A percentile compares a stretch with the other conserved stretches of the same genome.
Evolutionary conservation across 495 filamentous ascomycete species (phyloP).

Genomic region (Penicillium verhagenii): DNA sequence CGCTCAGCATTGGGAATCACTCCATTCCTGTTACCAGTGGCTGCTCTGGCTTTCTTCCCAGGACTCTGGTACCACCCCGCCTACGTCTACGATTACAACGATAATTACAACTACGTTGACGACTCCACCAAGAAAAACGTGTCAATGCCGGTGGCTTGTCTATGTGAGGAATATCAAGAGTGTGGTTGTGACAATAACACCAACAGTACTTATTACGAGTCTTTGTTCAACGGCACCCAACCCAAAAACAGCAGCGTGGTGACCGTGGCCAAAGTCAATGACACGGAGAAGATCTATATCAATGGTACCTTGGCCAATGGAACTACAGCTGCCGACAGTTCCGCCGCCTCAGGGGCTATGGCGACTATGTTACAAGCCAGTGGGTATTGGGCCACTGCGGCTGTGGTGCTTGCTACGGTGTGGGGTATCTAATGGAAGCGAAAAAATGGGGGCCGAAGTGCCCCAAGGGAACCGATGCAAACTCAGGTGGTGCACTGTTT

Average conservation of each 20-base stretch:
- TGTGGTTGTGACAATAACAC: conserved; percentile 85
- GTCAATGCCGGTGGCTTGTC: conserved; percentile 68
- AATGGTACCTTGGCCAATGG: conserved; percentile 87
- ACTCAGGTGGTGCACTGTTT: no score
- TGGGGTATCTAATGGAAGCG: conserved; percentile 22
- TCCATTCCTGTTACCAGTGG: conserved; percentile 57
- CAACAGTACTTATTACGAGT: conserved; percentile 54
- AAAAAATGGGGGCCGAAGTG: no score
- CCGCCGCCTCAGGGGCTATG: conserved; percentile 31
- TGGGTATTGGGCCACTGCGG: conserved; percentile 64
- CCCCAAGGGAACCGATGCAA: neutral
- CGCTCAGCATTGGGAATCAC: conserved; percentile 56
- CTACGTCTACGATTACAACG: conserved; percentile 68
- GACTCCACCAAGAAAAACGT: conserved; percentile 53
- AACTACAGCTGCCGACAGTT: conserved; percentile 61
- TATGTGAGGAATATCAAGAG: conserved; percentile 65
- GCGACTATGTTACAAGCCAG: conserved; percentile 40
- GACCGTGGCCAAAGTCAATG: conserved; percentile 64
- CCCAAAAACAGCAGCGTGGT: conserved; percentile 63
- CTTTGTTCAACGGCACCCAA: conserved; percentile 66
- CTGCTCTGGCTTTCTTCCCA: conserved; percentile 56
- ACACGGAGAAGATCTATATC: conserved; percentile 70
- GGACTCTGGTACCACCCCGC: conserved; percentile 56
- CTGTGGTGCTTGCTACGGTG: conserved; percentile 50
- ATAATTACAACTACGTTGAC: conserved; percentile 55